phyloP scores from a whole-genome alignment of 73 alveolate genomes.

The Paramecium caudatum region DNA sequence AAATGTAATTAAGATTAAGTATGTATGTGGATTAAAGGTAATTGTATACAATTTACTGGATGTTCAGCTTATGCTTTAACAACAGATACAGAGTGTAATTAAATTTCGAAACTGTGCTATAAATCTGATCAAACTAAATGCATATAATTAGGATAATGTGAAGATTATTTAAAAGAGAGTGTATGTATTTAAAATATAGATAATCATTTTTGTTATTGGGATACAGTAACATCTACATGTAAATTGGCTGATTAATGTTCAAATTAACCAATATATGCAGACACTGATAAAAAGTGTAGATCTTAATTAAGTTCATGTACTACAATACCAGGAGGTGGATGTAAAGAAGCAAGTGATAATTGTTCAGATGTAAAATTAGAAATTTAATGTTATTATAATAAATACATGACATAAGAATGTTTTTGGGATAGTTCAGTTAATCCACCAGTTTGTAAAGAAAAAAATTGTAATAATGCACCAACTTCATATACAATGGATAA shows the following conservation, averaged over 20 bases:
- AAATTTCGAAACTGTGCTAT: background rate
- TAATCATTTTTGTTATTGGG: conserved; percentile 31
- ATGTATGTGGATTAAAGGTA: background rate
- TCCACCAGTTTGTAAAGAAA: background rate
- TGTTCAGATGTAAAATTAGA: background rate
- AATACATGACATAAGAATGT: background rate
- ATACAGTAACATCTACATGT: conserved; percentile 11
- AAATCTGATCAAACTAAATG: conserved; percentile 49
- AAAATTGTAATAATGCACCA: conserved; percentile 38
- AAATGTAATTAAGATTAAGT: background rate
- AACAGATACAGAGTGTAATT: conserved; percentile 23
- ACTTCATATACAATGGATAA: background rate
- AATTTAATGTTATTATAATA: conserved; percentile 23
- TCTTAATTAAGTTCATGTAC: background rate
- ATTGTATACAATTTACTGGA: conserved; percentile 45
- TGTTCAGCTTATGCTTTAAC: conserved; percentile 19
- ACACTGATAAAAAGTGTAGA: conserved; percentile 21
- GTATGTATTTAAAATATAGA: conserved; percentile 13
- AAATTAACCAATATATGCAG: background rate
- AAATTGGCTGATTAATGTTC: background rate
- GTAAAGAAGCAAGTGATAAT: background rate
- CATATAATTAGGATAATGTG: background rate
- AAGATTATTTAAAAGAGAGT: background rate
- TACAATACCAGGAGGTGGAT: conserved; percentile 49
- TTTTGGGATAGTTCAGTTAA: conserved; percentile 41